Evolutionary conservation across 371 early-diverging fungal genomes (phyloP).

Genomic region (Smittium mucronatum): DNA sequence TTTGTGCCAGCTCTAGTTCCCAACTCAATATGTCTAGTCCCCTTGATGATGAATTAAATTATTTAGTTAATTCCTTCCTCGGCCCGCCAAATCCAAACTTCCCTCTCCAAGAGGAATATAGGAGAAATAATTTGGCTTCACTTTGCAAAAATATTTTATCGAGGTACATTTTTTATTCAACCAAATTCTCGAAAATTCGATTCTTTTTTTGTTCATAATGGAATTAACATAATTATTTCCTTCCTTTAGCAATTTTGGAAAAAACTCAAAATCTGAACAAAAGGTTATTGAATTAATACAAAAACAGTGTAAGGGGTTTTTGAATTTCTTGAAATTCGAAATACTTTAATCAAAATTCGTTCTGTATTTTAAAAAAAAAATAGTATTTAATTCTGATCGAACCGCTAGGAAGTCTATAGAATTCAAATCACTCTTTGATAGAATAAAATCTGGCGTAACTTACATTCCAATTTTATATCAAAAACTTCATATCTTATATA

Average conservation of each 20-base stretch:
- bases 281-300: constrained; percentile 4
- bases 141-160: constrained; percentile 8
- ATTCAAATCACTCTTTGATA: neutral
- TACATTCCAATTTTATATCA: neutral
- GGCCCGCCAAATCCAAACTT: neutral
- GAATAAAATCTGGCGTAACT: neutral
- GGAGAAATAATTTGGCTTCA: neutral
- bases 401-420: constrained; percentile 4
- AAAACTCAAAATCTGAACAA: neutral
- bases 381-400: neutral
- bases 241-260: constrained; percentile 3
- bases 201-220: neutral
- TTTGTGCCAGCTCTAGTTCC: too few species aligned
- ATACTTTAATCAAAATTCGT: neutral
- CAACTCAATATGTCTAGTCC: constrained; percentile 5
- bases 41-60: constrained; percentile 2
- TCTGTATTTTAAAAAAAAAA: neutral
- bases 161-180: constrained; percentile 12
- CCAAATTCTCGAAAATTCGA: neutral
- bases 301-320: constrained; percentile 6
- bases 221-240: neutral
- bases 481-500: constrained; percentile 29
- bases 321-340: neutral
- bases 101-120: constrained; percentile 2
- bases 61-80: neutral